phyloP scores from a whole-genome alignment of 495 filamentous ascomycete genomes.

The Lasiosphaeris hirsuta region DNA sequence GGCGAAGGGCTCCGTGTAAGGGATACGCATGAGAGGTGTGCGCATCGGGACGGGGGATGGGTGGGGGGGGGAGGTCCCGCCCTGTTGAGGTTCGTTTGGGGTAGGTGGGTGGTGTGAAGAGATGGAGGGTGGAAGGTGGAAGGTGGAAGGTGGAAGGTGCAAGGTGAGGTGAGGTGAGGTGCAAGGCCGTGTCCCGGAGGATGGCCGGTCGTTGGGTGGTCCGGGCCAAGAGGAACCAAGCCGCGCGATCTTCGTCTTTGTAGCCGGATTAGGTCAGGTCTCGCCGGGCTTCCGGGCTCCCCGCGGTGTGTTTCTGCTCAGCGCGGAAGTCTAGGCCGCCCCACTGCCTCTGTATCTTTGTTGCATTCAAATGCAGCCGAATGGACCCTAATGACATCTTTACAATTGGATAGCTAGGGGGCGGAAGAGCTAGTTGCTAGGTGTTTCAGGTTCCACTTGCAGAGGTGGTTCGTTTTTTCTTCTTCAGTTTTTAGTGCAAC shows the following conservation, averaged over 20 bases:
- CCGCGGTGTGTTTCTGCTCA: too few relatives aligned
- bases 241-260: too few relatives aligned
- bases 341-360: too few relatives aligned
- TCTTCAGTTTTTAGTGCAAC: too few relatives aligned
- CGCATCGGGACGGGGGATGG: slow-evolving; percentile 10
- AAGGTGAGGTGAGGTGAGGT: background rate
- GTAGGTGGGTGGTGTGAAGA: background rate
- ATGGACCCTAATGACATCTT: too few relatives aligned
- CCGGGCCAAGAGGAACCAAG: background rate
- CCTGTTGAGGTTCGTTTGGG: background rate
- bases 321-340: too few relatives aligned
- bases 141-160: background rate
- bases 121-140: background rate
- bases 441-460: too few relatives aligned
- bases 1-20: slow-evolving; percentile 83
- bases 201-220: background rate
- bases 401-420: too few relatives aligned
- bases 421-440: too few relatives aligned
- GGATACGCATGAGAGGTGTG: slow-evolving; percentile 68
- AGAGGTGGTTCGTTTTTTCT: too few relatives aligned
- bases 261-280: background rate
- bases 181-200: background rate
- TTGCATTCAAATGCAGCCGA: too few relatives aligned
- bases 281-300: background rate
- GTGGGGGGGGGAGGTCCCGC: too few relatives aligned